Evolutionary conservation across 2,329 filamentous ascomycete species (phyloP), one percentile per base, ranked within the genome.

Genomic region (Monilinia laxa): DNA sequence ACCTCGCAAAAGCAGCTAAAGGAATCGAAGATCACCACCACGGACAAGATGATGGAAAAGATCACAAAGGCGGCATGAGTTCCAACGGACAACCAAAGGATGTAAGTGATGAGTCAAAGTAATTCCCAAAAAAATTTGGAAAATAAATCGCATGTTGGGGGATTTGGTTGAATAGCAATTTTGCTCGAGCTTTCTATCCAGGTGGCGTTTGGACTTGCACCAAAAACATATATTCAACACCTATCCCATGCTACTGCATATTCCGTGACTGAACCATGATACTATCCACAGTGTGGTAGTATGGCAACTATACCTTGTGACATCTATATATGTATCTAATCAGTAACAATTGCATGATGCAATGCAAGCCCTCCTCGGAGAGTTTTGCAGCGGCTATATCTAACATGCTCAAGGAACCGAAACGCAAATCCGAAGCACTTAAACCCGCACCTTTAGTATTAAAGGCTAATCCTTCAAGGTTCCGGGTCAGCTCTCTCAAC

Each of bases 391-490:
- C 42, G 18, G 23, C 38, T 23, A n/a, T 45, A 38, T 65, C 64
- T 65, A 35, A 65, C 64, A 42, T 42, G 18, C 10, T 42, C 23
- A 56, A 64, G 64, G 64, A 49, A 58, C 52, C 73, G 16, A 77
- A 69, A 52, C 66, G 76, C 65, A 80, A 79, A 68, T 75, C 78
- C 10, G 77, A 80, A 64, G 78, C 78, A n/a, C 78, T 78, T 20
- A 78, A 78, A 65, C 80, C 80, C 68, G 68, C 80, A 54, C 79
- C 78, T 25, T 55, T 62, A 59, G 55, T 49, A 42, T 53, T 67
- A 10, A 69, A 67, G 20, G 23, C 51, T 20, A 59, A 54, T 35
- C 38, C 45, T 42, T 47, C 67, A 54, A 55, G 64, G 40, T 23
- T 60, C 28, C 35, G 23, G 12, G 28, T n/a, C n/a, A 60, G 42